A percentile compares a stretch with the other conserved stretches of the same genome.
Conservation (phyloP, 192 early-diverging fungal species). For the Backusella psychrophila region DNA sequence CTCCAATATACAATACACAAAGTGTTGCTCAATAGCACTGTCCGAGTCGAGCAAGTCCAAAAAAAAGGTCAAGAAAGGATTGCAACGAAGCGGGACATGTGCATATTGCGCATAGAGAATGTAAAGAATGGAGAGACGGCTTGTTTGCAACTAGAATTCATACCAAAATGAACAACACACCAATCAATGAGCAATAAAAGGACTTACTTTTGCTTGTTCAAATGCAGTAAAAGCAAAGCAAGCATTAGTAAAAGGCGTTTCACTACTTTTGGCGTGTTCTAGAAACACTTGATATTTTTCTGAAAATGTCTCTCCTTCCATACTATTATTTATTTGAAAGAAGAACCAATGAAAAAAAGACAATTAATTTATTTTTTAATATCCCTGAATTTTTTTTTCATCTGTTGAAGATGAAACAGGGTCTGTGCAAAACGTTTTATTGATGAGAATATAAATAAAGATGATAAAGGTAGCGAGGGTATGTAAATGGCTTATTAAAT, state of each 20-base stretch:
- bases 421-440: constrained; percentile 1
- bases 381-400: neutral
- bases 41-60: constrained; percentile 4
- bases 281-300: constrained; percentile 7
- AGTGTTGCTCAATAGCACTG: constrained; percentile 2
- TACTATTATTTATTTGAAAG: neutral
- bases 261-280: neutral
- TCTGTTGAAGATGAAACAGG: neutral
- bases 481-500: constrained; percentile 14
- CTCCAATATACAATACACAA: constrained; percentile 24
- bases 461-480: constrained; percentile 4
- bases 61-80: constrained; percentile 25
- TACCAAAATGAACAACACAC: neutral
- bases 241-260: neutral
- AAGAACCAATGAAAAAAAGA: neutral
- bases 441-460: neutral
- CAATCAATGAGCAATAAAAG: too few relatives aligned
- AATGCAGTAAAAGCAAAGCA: constrained; percentile 9
- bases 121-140: constrained; percentile 13
- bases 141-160: neutral
- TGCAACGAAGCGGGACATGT: constrained; percentile 10
- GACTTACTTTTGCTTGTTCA: neutral
- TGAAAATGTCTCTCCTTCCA: constrained; percentile 5
- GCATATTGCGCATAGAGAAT: constrained; percentile 19
- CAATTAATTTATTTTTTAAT: neutral